Percentiles rank a stretch among this genome's conserved stretches.
Evolutionary conservation across 441 rosid genomes (phyloP).

Genomic region (Populus hybrid): DNA sequence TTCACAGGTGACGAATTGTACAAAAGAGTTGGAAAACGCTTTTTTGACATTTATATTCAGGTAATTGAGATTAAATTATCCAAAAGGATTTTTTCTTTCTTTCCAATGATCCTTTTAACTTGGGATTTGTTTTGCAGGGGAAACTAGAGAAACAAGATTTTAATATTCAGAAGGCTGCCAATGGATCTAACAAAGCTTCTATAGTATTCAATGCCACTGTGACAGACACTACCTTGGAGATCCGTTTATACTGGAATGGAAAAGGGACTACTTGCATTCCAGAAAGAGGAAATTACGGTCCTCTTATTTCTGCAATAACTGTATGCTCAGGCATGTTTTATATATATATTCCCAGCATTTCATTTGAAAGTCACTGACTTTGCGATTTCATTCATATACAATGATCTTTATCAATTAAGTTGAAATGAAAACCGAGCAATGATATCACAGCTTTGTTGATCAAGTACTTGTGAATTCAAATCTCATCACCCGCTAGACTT

Average conservation of each 20-base stretch:
- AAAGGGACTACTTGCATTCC: constrained; percentile 53
- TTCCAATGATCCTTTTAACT: too few species aligned
- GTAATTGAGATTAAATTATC: constrained; percentile 14
- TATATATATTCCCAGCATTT: neutral
- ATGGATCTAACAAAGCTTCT: neutral
- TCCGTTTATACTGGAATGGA: constrained; percentile 44
- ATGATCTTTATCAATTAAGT: too few species aligned
- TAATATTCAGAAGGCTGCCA: neutral
- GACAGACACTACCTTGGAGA: constrained; percentile 37
- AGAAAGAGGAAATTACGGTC: constrained; percentile 40
- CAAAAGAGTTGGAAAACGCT: constrained; percentile 37
- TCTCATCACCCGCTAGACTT: too few species aligned
- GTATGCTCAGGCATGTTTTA: neutral
- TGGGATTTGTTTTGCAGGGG: neutral
- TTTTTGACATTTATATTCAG: constrained; percentile 31
- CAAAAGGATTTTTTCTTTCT: too few species aligned
- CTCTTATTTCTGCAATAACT: constrained; percentile 30
- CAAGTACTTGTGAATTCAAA: too few species aligned
- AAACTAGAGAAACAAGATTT: neutral
- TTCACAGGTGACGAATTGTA: constrained; percentile 33
- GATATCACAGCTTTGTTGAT: too few species aligned
- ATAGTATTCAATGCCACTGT: neutral
- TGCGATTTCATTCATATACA: too few species aligned
- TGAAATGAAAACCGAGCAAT: too few species aligned
- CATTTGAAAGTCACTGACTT: too few species aligned